phyloP scores from a whole-genome alignment of 192 early-diverging fungal species.

The Gonapodya sp. region DNA sequence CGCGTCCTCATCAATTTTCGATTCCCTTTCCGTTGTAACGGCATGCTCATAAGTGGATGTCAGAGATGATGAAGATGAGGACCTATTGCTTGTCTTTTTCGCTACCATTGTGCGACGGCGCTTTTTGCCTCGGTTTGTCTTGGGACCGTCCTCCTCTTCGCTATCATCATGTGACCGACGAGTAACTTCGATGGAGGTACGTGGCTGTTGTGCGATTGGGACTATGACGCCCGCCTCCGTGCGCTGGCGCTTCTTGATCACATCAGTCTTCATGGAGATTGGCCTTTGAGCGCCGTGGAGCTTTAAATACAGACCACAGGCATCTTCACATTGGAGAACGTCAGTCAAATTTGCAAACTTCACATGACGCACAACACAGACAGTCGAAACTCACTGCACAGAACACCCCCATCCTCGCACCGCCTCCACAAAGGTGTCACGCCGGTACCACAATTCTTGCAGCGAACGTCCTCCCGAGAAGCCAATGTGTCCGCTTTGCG shows the following conservation, averaged over 20 bases:
- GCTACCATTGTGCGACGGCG: too few species aligned
- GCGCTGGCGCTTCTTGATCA: constrained; percentile 9
- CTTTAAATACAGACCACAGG: constrained; percentile 12
- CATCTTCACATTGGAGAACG: constrained; percentile 5
- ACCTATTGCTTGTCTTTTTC: too few species aligned
- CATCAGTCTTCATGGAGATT: constrained; percentile 11
- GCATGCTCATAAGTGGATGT: too few species aligned
- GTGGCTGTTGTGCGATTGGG: too few species aligned
- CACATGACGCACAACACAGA: background rate
- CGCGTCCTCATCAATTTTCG: too few species aligned
- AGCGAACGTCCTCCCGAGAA: background rate
- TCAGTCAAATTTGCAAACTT: background rate
- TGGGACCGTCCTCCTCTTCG: too few species aligned
- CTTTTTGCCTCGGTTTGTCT: too few species aligned
- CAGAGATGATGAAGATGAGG: too few species aligned
- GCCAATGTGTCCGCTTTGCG: background rate
- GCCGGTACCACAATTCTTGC: constrained; percentile 73
- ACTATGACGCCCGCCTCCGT: background rate
- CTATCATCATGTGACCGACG: too few species aligned
- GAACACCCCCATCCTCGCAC: constrained; percentile 72
- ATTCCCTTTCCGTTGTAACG: too few species aligned
- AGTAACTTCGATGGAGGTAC: too few species aligned
- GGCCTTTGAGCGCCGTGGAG: constrained; percentile 11
- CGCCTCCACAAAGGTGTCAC: constrained; percentile 92
- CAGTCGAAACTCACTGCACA: constrained; percentile 53